These are phyloP conservation scores for Diaporthe humulicola DNA, from an alignment of 2,329 filamentous ascomycete species.

Conservation along the genomic window DNA sequence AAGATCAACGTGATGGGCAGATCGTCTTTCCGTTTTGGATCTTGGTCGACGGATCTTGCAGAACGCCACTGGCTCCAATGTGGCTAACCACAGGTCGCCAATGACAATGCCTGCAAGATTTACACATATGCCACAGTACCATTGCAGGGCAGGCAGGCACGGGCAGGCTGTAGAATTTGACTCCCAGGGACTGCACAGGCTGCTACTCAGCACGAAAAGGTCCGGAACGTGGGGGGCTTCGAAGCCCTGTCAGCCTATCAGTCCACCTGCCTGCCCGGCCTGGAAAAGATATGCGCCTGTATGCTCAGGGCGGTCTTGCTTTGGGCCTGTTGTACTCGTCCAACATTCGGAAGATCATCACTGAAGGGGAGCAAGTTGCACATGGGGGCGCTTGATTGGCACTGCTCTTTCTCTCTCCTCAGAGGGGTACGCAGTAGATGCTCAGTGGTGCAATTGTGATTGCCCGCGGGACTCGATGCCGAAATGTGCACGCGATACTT, in stretches of 20 bases:
- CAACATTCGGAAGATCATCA: neutral
- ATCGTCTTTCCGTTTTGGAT: slow-evolving; percentile 35
- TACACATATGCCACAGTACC: neutral
- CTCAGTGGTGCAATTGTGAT: slow-evolving; percentile 13
- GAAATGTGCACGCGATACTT: slow-evolving; percentile 6
- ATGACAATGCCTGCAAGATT: neutral
- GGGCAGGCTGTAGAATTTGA: neutral
- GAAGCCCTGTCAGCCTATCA: neutral
- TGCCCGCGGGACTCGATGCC: slow-evolving; percentile 9
- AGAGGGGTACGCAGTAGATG: neutral
- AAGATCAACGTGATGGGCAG: slow-evolving; percentile 33
- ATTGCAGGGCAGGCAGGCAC: neutral
- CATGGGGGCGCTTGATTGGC: neutral
- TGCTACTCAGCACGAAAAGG: neutral
- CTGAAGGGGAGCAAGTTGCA: neutral
- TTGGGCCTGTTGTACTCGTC: neutral
- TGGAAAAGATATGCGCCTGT: neutral
- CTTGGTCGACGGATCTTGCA: slow-evolving; percentile 13
- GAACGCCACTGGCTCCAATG: slow-evolving; percentile 23
- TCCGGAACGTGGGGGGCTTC: neutral
- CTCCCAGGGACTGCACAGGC: neutral
- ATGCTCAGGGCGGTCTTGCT: neutral
- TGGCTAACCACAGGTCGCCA: slow-evolving; percentile 4
- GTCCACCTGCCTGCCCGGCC: neutral
- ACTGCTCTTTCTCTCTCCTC: neutral